Percentiles rank a stretch among this genome's conserved stretches.
Conservation (phyloP, 2,329 filamentous ascomycete species). For the Dendryphion nanum region DNA sequence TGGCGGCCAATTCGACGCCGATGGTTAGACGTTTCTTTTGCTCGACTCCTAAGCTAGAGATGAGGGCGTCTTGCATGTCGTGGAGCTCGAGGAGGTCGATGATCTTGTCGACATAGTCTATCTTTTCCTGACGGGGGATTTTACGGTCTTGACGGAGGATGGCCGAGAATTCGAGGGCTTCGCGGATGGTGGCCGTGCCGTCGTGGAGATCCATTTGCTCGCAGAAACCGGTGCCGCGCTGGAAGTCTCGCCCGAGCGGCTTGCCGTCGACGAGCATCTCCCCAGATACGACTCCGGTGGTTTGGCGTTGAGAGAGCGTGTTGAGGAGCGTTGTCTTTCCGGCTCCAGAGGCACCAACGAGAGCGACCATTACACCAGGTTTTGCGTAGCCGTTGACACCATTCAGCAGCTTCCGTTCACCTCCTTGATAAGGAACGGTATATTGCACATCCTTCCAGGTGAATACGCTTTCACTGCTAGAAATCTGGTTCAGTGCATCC, state of each 20-base stretch:
- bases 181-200: slow-evolving; percentile 63
- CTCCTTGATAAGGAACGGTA: slow-evolving; percentile 67
- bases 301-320: slow-evolving; percentile 71
- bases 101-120: slow-evolving; percentile 65
- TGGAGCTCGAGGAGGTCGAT: slow-evolving; percentile 64
- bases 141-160: slow-evolving; percentile 60
- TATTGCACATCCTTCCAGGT: slow-evolving; percentile 54
- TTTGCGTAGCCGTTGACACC: slow-evolving; percentile 75
- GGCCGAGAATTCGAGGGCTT: slow-evolving; percentile 68
- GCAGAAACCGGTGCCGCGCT: slow-evolving; percentile 68
- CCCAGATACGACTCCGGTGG: slow-evolving; percentile 61
- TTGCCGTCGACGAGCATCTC: slow-evolving; percentile 71
- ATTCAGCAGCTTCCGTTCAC: slow-evolving; percentile 63
- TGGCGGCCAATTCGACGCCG: slow-evolving; percentile 63
- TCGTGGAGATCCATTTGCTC: slow-evolving; percentile 73
- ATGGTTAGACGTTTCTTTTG: slow-evolving; percentile 72
- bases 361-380: slow-evolving; percentile 74
- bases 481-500: slow-evolving; percentile 34
- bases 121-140: slow-evolving; percentile 58
- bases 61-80: slow-evolving; percentile 66
- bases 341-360: slow-evolving; percentile 78
- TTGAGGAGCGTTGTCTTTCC: slow-evolving; percentile 84
- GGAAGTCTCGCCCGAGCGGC: slow-evolving; percentile 61
- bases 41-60: slow-evolving; percentile 65
- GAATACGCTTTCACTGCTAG: slow-evolving; percentile 38